Conservation (phyloP, 768 basidiomycete species). For the Kwoniella newhampshirensis region DNA sequence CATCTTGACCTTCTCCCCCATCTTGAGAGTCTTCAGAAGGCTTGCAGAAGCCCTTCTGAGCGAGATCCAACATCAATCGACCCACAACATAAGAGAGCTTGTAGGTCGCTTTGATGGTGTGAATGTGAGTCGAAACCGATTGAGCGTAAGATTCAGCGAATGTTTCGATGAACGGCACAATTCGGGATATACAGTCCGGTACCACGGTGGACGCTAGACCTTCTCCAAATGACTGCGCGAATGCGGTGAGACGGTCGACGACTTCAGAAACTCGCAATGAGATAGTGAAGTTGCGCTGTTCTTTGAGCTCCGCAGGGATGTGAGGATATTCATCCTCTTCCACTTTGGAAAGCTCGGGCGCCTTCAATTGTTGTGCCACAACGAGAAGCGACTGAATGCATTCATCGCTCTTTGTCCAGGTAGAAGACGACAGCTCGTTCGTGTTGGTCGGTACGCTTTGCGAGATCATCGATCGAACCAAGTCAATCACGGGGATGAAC, state of each 20-base stretch:
- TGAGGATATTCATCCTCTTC: slow-evolving; percentile 15
- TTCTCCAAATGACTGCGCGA: slow-evolving; percentile 43
- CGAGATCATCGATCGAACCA: slow-evolving; percentile 36
- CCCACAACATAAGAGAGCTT: slow-evolving; percentile 79
- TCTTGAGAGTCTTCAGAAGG: slow-evolving; percentile 64
- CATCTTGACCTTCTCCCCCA: slow-evolving; percentile 57
- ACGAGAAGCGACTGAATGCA: slow-evolving; percentile 68
- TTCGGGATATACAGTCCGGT: slow-evolving; percentile 53
- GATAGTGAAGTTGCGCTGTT: slow-evolving; percentile 6
- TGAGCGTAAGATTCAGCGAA: slow-evolving; percentile 64
- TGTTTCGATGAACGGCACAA: slow-evolving; percentile 70
- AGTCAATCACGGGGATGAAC: slow-evolving; percentile 49
- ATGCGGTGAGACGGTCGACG: slow-evolving; percentile 53
- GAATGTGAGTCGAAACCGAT: slow-evolving; percentile 61
- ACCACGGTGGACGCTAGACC: slow-evolving; percentile 2
- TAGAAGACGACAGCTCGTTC: not conserved
- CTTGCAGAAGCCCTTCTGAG: slow-evolving; percentile 87
- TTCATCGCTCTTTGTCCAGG: slow-evolving; percentile 39
- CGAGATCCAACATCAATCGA: slow-evolving; percentile 69
- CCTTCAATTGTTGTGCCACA: slow-evolving; percentile 62
- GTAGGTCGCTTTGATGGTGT: slow-evolving; percentile 75
- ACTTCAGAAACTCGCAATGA: slow-evolving; percentile 48
- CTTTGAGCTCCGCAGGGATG: slow-evolving; percentile 14
- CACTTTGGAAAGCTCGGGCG: slow-evolving; percentile 2
- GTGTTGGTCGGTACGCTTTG: not conserved